Conservation (phyloP, 768 basidiomycete species). For the Pulveroboletus sp. region DNA sequence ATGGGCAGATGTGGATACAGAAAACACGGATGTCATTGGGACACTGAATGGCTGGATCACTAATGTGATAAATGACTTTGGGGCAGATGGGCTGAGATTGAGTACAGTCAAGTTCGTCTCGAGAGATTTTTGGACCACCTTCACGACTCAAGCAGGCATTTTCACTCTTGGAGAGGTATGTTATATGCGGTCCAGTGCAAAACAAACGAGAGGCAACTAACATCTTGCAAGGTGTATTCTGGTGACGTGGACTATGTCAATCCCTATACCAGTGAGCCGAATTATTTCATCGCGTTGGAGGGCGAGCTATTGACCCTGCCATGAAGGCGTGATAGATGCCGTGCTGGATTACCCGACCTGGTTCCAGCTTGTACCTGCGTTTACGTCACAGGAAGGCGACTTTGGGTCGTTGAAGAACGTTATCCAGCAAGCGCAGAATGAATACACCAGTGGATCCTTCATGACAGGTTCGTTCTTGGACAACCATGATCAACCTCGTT, state of each 20-base stretch:
- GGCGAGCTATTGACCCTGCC: neutral
- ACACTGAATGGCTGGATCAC: slow-evolving; percentile 48
- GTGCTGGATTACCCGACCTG: slow-evolving; percentile 52
- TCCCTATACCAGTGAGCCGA: slow-evolving; percentile 39
- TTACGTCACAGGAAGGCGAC: slow-evolving; percentile 33
- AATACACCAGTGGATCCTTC: slow-evolving; percentile 40
- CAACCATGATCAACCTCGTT: slow-evolving; percentile 55
- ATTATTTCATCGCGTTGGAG: neutral
- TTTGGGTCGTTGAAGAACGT: slow-evolving; percentile 29
- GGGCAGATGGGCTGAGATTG: slow-evolving; percentile 54
- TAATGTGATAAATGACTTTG: slow-evolving; percentile 44
- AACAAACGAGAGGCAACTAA: slow-evolving; percentile 18
- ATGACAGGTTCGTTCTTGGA: slow-evolving; percentile 49
- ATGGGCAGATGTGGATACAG: slow-evolving; percentile 59
- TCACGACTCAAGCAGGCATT: slow-evolving; percentile 45
- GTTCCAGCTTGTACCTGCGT: slow-evolving; percentile 41
- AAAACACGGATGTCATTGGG: slow-evolving; percentile 41
- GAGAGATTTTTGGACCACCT: slow-evolving; percentile 53
- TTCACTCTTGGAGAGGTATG: slow-evolving; percentile 53
- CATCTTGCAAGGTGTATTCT: slow-evolving; percentile 36
- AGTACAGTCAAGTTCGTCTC: slow-evolving; percentile 60
- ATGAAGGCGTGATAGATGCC: slow-evolving; percentile 38
- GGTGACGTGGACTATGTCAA: slow-evolving; percentile 39
- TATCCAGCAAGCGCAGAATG: slow-evolving; percentile 31
- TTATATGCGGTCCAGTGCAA: slow-evolving; percentile 29